A percentile compares a stretch with the other conserved stretches of the same genome.
These are phyloP conservation scores for Diplocarpon rosae DNA, from an alignment of 2,329 filamentous ascomycete species.

Conservation along the genomic window DNA sequence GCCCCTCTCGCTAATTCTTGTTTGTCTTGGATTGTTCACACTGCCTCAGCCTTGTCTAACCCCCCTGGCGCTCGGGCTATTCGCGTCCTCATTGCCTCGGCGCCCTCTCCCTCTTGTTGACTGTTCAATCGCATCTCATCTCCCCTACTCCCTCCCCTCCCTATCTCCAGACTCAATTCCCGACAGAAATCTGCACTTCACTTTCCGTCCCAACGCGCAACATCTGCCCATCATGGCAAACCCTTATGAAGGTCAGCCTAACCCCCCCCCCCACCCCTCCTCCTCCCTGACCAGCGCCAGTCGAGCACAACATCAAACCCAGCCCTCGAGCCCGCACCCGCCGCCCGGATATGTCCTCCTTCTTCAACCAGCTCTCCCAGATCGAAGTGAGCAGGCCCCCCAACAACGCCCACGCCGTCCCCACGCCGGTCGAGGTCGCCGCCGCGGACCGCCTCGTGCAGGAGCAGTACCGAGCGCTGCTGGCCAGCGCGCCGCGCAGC, in stretches of 20 bases:
- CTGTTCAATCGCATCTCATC: no score
- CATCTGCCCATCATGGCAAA: conserved; percentile 36
- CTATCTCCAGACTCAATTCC: neutral
- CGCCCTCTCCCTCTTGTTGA: no score
- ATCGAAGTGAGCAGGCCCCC: conserved; percentile 24
- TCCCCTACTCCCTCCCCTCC: no score
- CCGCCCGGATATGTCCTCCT: conserved; percentile 53
- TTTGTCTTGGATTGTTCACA: no score
- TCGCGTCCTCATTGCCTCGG: no score
- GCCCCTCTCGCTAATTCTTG: no score
- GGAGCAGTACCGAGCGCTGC: conserved; percentile 44
- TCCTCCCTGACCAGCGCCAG: conserved; percentile 28
- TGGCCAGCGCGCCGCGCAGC: conserved; percentile 30
- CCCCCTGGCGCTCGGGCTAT: no score
- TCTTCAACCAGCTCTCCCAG: conserved; percentile 42
- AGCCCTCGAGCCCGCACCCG: conserved; percentile 31
- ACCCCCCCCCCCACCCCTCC: conserved; percentile 4
- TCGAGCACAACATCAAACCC: conserved; percentile 52
- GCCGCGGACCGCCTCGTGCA: conserved; percentile 48
- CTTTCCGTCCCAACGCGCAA: neutral
- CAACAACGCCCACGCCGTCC: conserved; percentile 45
- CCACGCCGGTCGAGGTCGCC: conserved; percentile 47
- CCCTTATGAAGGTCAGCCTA: conserved; percentile 42
- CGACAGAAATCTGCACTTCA: neutral
- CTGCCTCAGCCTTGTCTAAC: no score